Evolutionary conservation across 306 rosid genomes (phyloP).

Genomic region (Crotalaria pallida): DNA sequence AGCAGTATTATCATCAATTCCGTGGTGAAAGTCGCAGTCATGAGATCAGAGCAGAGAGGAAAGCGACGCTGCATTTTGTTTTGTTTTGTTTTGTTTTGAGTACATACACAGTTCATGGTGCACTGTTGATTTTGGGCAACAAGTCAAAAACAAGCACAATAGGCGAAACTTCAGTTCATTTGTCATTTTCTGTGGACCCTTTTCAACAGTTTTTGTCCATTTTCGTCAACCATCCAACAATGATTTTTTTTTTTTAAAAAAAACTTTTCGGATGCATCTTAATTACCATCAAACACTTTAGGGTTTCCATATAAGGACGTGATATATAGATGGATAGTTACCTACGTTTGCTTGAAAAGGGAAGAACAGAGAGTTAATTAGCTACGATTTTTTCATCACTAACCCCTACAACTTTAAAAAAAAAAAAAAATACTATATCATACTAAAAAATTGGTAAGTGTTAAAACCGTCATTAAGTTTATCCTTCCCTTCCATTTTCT

Average conservation of each 20-base stretch:
- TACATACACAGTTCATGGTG: background rate
- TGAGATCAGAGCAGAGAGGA: background rate
- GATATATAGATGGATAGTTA: too few relatives aligned
- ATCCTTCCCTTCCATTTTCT: too few relatives aligned
- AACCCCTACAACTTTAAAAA: too few relatives aligned
- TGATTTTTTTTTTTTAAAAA: background rate
- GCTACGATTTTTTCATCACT: too few relatives aligned
- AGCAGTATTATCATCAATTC: background rate
- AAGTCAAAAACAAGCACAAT: background rate
- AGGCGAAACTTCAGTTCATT: slow-evolving; percentile 29
- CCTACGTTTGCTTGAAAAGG: too few relatives aligned
- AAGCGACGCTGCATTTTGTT: background rate
- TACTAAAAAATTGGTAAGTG: too few relatives aligned
- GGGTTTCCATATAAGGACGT: too few relatives aligned
- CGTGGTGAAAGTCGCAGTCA: background rate
- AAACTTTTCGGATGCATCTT: background rate
- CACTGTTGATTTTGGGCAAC: slow-evolving; percentile 1
- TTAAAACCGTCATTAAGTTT: too few relatives aligned
- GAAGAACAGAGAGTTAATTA: too few relatives aligned
- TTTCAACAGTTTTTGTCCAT: background rate
- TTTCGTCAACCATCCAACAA: background rate
- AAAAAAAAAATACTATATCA: too few relatives aligned
- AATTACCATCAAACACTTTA: too few relatives aligned
- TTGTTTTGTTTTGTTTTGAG: slow-evolving; percentile 4
- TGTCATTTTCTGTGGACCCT: slow-evolving; percentile 34